Evolutionary conservation across 2,329 filamentous ascomycete genomes (phyloP), one percentile per base, ranked within the genome.

Genomic region (Penicillium sp.): DNA sequence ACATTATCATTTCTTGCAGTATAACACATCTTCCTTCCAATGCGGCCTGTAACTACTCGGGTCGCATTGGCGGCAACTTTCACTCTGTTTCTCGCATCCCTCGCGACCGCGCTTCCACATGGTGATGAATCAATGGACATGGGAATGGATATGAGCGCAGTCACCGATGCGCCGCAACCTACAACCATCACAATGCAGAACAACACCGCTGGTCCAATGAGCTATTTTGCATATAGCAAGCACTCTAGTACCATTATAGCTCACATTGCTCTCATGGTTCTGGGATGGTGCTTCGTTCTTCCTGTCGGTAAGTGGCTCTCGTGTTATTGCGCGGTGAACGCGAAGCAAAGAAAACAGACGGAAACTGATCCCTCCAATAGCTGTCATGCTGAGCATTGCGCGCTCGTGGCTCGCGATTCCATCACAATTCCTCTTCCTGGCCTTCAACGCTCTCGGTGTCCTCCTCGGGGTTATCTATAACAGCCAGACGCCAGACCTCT

Each of bases 371-470:
- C 3, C 21, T 19, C 40, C 8, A 62, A 68, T 41, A 94, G 91
- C 86, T 63, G 87, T 96, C 49, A 91, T 97, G 86, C 81, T 97
- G 62, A 96, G 91, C 55, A 81, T 96, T 62, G 88, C 89, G 37
- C 86, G 85, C 60, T 97, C 93, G 43, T 84, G 89, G 61, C 87
- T 89, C 67, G 88, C 88, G 1, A 80, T 96, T 2, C 79, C 82
- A 0, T 75, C 81, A 1, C 93, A 96, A 69, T 82, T 92, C 59
- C 61, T 80, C 9, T 93, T 93, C 72, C 73, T 89, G 43, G 76
- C 81, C 1, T 71, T 82, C 37, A 91, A 92, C 70, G 81, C 80
- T 3, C 65, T 88, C 2, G 90, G 88, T 19, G 65, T 93, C 25
- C 69, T 90, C 15, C 71, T 89, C 27, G 86, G 84, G 8, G 82